Evolutionary conservation across 179 eudicot species (phyloP).

Genomic region (Camellia oleifera): DNA sequence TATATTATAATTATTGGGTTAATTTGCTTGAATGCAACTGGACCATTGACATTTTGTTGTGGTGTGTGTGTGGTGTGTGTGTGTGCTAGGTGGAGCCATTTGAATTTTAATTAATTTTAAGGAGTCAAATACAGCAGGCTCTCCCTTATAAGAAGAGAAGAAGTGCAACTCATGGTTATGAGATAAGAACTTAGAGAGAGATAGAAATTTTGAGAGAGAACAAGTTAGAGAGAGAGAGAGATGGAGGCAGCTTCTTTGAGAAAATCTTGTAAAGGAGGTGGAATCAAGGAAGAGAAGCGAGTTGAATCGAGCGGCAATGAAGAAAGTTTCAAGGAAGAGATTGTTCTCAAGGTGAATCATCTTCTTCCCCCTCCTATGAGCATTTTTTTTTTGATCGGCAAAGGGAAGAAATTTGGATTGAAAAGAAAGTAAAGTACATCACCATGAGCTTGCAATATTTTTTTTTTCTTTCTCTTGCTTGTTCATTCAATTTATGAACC

Average conservation of each 20-base stretch:
- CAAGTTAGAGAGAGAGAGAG: constrained; percentile 3
- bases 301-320: constrained; percentile 12
- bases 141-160: not conserved
- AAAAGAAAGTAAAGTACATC: too few species aligned
- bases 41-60: constrained; percentile 34
- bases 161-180: not conserved
- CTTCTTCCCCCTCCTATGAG: too few species aligned
- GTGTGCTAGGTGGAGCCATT: constrained; percentile 9
- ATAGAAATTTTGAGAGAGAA: not conserved
- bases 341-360: constrained; percentile 19
- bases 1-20: not conserved
- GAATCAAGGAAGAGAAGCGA: constrained; percentile 21
- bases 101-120: constrained; percentile 11
- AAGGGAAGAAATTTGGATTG: too few species aligned
- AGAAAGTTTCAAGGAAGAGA: constrained; percentile 5
- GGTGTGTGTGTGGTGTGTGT: too few species aligned
- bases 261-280: constrained; percentile 13
- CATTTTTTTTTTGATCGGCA: too few species aligned
- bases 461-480: too few species aligned
- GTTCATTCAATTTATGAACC: too few species aligned
- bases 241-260: not conserved
- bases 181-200: constrained; percentile 12
- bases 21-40: constrained; percentile 20
- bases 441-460: too few species aligned
- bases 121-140: constrained; percentile 30